phyloP scores from a whole-genome alignment of 768 basidiomycete genomes.

The Suillus subaureus region DNA sequence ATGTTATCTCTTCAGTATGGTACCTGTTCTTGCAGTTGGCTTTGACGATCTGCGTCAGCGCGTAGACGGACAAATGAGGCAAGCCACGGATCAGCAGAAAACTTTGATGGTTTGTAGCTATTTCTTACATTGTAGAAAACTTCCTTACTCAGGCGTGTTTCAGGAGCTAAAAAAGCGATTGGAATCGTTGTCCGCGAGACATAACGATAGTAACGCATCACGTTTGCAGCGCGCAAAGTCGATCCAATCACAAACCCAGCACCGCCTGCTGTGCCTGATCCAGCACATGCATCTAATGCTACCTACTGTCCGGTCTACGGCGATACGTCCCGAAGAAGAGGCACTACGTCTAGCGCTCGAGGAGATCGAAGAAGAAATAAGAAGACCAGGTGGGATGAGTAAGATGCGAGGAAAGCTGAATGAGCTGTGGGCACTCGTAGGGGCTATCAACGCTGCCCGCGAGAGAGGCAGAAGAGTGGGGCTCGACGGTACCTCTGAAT shows the following conservation, averaged over 20 bases:
- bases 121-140: neutral
- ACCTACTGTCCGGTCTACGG: constrained; percentile 71
- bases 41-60: constrained; percentile 82
- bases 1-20: constrained; percentile 49
- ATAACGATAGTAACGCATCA: constrained; percentile 66
- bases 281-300: constrained; percentile 82
- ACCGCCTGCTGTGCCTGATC: constrained; percentile 68
- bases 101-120: constrained; percentile 52
- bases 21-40: constrained; percentile 78
- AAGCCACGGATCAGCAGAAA: constrained; percentile 67
- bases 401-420: constrained; percentile 73
- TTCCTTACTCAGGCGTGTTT: constrained; percentile 7
- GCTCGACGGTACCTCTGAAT: constrained; percentile 53
- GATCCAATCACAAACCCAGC: constrained; percentile 68
- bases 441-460: constrained; percentile 62
- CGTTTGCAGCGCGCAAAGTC: constrained; percentile 64
- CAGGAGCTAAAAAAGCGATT: constrained; percentile 71
- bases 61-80: constrained; percentile 71
- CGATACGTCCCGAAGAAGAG: constrained; percentile 83
- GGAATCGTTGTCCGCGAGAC: constrained; percentile 58
- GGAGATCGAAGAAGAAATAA: constrained; percentile 73
- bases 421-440: constrained; percentile 85
- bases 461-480: constrained; percentile 50
- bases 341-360: constrained; percentile 69
- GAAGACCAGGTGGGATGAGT: constrained; percentile 50